Conservation (phyloP, 768 basidiomycete species). For the Mycena floridula region DNA sequence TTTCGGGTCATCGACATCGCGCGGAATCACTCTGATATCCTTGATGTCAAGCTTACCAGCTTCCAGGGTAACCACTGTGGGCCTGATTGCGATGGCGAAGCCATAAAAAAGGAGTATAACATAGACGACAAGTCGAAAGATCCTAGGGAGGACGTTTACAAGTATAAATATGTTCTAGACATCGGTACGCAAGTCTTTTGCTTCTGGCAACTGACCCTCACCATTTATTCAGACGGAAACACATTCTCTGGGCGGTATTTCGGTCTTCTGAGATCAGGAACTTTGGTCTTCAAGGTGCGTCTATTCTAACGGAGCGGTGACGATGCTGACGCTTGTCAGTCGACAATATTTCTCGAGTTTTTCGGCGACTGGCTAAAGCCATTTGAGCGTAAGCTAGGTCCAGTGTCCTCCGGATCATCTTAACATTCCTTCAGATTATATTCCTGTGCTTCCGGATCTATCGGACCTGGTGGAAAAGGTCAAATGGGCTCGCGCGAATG, state of each 20-base stretch:
- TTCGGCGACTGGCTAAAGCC: neutral
- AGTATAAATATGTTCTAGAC: neutral
- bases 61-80: neutral
- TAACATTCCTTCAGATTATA: constrained; percentile 11
- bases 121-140: neutral
- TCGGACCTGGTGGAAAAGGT: constrained; percentile 12
- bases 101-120: neutral
- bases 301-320: neutral
- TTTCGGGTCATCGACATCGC: neutral
- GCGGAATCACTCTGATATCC: neutral
- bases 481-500: constrained; percentile 11
- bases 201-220: too few relatives aligned
- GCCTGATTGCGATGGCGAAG: neutral
- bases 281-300: constrained; percentile 13
- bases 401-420: constrained; percentile 13
- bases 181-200: too few relatives aligned
- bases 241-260: constrained; percentile 13
- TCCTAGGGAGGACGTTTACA: neutral
- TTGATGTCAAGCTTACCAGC: neutral
- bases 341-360: neutral
- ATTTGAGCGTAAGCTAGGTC: constrained; percentile 4
- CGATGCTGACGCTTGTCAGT: neutral
- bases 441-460: neutral
- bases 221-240: too few relatives aligned
- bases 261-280: constrained; percentile 10